These are phyloP conservation scores for Westerdykella aurantiaca DNA, from an alignment of 2,329 filamentous ascomycete species.

Conservation along the genomic window DNA sequence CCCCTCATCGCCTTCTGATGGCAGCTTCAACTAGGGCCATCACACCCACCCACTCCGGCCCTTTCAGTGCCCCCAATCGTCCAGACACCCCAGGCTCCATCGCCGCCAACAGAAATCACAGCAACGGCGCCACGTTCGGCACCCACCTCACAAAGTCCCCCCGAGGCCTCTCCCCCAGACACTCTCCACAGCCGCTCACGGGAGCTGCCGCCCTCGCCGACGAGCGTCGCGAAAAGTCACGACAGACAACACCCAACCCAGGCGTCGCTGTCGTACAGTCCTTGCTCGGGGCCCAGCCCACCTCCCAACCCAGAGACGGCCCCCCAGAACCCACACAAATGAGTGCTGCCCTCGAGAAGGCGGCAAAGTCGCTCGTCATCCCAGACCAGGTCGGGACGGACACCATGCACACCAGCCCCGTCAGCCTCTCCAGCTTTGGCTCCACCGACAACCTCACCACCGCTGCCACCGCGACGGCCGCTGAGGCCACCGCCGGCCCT, in stretches of 20 bases:
- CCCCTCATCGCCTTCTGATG: slow-evolving; percentile 26
- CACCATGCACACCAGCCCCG: slow-evolving; percentile 48
- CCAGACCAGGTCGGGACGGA: slow-evolving; percentile 42
- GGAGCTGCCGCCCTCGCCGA: slow-evolving; percentile 47
- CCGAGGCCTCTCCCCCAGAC: slow-evolving; percentile 37
- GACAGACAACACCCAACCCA: slow-evolving; percentile 47
- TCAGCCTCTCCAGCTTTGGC: slow-evolving; percentile 51
- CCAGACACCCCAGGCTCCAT: slow-evolving; percentile 38
- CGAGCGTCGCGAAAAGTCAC: slow-evolving; percentile 39
- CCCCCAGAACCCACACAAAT: slow-evolving; percentile 41
- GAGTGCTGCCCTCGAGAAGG: slow-evolving; percentile 46
- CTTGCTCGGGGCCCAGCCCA: slow-evolving; percentile 39
- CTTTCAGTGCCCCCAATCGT: slow-evolving; percentile 36
- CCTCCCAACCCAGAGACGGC: slow-evolving; percentile 41
- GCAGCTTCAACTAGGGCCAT: slow-evolving; percentile 41
- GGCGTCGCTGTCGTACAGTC: slow-evolving; percentile 41
- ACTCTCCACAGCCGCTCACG: slow-evolving; percentile 41
- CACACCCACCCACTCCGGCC: slow-evolving; percentile 39
- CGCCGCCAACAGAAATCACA: slow-evolving; percentile 12
- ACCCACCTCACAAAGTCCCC: slow-evolving; percentile 40
- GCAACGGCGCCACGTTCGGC: slow-evolving; percentile 30
- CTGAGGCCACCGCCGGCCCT: slow-evolving; percentile 46
- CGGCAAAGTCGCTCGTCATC: slow-evolving; percentile 46
- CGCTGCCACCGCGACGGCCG: slow-evolving; percentile 45
- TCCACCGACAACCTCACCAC: slow-evolving; percentile 44